Evolutionary conservation across 495 filamentous ascomycete genomes (phyloP).

Genomic region (Zalerion maritima): DNA sequence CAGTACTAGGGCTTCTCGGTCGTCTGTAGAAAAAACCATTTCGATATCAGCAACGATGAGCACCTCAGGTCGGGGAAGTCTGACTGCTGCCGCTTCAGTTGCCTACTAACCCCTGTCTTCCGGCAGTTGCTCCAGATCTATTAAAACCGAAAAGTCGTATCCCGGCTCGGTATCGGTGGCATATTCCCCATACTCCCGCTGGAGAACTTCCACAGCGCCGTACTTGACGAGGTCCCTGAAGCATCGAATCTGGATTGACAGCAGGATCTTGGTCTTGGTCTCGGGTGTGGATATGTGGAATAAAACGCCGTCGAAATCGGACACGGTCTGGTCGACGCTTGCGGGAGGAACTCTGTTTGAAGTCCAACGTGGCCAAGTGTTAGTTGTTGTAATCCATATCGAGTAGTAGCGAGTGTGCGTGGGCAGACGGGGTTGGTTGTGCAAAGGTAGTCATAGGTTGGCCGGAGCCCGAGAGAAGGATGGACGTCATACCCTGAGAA

Average conservation of each 20-base stretch:
- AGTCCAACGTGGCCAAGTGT: slow-evolving; percentile 2
- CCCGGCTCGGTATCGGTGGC: slow-evolving; percentile 76
- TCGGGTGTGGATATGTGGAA: slow-evolving; percentile 97
- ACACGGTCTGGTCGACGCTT: slow-evolving; percentile 91
- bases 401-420: slow-evolving; percentile 5
- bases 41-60: slow-evolving; percentile 7
- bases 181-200: slow-evolving; percentile 86
- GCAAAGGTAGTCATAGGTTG: slow-evolving; percentile 6
- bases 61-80: background rate
- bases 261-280: slow-evolving; percentile 76
- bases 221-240: slow-evolving; percentile 84
- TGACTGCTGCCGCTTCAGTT: background rate
- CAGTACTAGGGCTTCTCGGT: slow-evolving; percentile 66
- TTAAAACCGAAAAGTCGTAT: slow-evolving; percentile 83
- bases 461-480: slow-evolving; percentile 11
- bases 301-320: slow-evolving; percentile 93
- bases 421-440: slow-evolving; percentile 1
- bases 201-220: slow-evolving; percentile 78
- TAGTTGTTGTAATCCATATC: slow-evolving; percentile 4
- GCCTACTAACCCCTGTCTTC: slow-evolving; percentile 45
- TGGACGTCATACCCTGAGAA: slow-evolving; percentile 60
- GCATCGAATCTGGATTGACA: slow-evolving; percentile 89
- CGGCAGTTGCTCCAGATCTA: slow-evolving; percentile 80
- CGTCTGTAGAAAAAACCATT: too few species aligned
- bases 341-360: slow-evolving; percentile 58